Evolutionary conservation across 345 rosid genomes (phyloP).

Genomic region (Excoecaria agallocha): DNA sequence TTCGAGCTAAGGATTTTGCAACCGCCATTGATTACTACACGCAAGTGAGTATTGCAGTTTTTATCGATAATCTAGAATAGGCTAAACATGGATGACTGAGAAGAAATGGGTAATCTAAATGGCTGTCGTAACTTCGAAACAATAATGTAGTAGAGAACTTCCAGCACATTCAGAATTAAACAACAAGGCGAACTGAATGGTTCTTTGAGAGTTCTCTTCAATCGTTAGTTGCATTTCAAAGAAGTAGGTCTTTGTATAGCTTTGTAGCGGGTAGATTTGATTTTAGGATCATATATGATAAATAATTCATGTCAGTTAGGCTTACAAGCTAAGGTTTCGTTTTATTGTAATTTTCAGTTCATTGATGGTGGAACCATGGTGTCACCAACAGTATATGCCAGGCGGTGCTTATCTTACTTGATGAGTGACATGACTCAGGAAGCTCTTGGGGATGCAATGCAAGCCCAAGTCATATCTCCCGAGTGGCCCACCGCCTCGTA

Average conservation of each 20-base stretch:
- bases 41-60: slow-evolving; percentile 43
- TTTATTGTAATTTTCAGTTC: slow-evolving; percentile 36
- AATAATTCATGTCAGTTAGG: background rate
- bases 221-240: background rate
- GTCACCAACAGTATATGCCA: slow-evolving; percentile 73
- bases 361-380: slow-evolving; percentile 76
- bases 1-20: slow-evolving; percentile 78
- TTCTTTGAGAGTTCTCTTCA: background rate
- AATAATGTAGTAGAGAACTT: no score
- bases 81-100: no score
- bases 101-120: no score
- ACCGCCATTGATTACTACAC: slow-evolving; percentile 76
- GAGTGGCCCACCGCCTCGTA: slow-evolving; percentile 80
- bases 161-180: background rate
- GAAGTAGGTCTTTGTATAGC: background rate
- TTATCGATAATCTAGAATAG: no score
- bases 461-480: slow-evolving; percentile 76
- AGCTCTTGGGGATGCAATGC: slow-evolving; percentile 91
- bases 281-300: background rate
- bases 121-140: no score
- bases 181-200: background rate
- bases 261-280: background rate
- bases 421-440: slow-evolving; percentile 66
- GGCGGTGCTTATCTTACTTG: slow-evolving; percentile 79
- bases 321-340: background rate